Percentiles rank a stretch among this genome's conserved stretches.
phyloP scores from a whole-genome alignment of 768 basidiomycete species.

The Tricholoma furcatifolium region DNA sequence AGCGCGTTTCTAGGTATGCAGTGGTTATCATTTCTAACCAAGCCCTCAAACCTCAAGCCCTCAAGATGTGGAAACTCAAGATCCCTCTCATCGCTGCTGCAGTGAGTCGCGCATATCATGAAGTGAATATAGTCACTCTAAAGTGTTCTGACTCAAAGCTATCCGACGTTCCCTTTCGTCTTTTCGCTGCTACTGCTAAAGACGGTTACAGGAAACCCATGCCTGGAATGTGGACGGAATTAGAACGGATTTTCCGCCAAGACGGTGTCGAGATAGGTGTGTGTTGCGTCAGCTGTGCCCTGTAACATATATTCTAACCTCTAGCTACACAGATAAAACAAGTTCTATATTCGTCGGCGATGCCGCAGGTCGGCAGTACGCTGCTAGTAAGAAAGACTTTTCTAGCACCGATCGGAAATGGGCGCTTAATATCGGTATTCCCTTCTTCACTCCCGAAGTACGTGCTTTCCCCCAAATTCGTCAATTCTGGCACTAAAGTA shows the following conservation, averaged over 20 bases:
- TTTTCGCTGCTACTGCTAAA: conserved; percentile 74
- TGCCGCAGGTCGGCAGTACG: conserved; percentile 72
- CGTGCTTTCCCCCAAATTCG: neutral
- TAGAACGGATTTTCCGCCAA: conserved; percentile 59
- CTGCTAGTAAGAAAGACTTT: conserved; percentile 56
- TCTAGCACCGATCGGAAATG: conserved; percentile 83
- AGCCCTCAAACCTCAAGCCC: conserved; percentile 41
- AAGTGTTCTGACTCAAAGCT: conserved; percentile 43
- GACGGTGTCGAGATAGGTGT: conserved; percentile 66
- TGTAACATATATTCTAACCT: conserved; percentile 1
- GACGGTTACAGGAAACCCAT: conserved; percentile 86
- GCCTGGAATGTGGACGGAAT: conserved; percentile 80
- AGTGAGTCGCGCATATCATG: conserved; percentile 37
- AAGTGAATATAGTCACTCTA: neutral
- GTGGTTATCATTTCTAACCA: conserved; percentile 87
- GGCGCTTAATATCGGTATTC: conserved; percentile 72
- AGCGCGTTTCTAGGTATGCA: conserved; percentile 47
- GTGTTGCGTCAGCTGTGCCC: conserved; percentile 11
- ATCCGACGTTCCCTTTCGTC: conserved; percentile 68
- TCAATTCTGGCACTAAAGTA: neutral
- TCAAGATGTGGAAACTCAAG: conserved; percentile 77
- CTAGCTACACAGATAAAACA: conserved; percentile 51
- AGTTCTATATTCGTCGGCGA: conserved; percentile 85
- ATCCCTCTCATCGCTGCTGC: conserved; percentile 63
- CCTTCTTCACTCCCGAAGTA: conserved; percentile 87